Base-by-base conservation (phyloP, 345 rosid genomes). In the Pseudoturritis turrita region DNA sequence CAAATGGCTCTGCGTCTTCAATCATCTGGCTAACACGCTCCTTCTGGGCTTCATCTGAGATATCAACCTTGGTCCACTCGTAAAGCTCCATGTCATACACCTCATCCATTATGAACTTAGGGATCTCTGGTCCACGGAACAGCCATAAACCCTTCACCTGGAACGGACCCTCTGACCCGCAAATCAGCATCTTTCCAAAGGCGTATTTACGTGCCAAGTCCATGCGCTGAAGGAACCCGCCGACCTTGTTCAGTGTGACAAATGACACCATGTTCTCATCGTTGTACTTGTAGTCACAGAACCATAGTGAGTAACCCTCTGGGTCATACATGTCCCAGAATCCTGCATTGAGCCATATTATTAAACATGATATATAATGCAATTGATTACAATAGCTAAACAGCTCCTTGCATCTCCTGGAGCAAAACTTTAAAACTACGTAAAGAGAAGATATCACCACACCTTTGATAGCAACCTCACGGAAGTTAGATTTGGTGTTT, bases 301-400 rank as follows among this genome's bases (percentile, higher is more conserved):
- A 91, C 99, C 99, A 95, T 3, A 95, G 78, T 0, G 99, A 95
- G 83, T 95, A 95, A 28, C 99, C 99, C 83, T 95, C 97, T 0
- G 96, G 92, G 77, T 95, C 99, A 65, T 89, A 91, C 97, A 95
- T 95, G 79, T 91, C 99, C 99, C 99, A 95, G 85, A 95, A 95
- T 49, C 99, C 99, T 95, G 81, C 81, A 80, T 57, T 29, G 2
- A 31, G 11, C 35, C 29, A 70, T 53, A 13, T 54, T 15, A 45
- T 63, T 10, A 62, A 14, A 52, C 47, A 36, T 44, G 52, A 14
- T 22, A 0, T 15, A 8, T 14, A 7, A 2, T 10, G 4, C 3
- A 75, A 4, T 39, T 12, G 12, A 44, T n/a, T 62, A 18, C 33
- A 52, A 6, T 10, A 39, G 28, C 26, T 58, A 47, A 3, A 44